phyloP scores from a whole-genome alignment of 257 asterid species.

The Mentha longifolia region DNA sequence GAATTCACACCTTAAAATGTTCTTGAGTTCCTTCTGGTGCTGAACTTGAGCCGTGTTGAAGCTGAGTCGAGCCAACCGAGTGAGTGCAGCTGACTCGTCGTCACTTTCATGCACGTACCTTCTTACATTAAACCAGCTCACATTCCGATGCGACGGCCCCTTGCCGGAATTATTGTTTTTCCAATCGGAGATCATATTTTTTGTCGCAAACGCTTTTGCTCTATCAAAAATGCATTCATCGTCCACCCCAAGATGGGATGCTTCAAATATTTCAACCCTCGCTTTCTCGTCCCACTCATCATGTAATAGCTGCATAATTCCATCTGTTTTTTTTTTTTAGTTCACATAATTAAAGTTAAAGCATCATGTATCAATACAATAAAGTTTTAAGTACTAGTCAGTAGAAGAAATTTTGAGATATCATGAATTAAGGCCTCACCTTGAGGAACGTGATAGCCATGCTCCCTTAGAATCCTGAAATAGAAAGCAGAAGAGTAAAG shows the following conservation, averaged over 20 bases:
- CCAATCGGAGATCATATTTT: background rate
- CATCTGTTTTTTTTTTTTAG: slow-evolving; percentile 42
- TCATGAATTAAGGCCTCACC: too few relatives aligned
- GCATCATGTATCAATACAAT: too few relatives aligned
- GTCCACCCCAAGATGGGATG: slow-evolving; percentile 49
- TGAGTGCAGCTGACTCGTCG: slow-evolving; percentile 26
- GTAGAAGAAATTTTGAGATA: too few relatives aligned
- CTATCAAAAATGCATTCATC: slow-evolving; percentile 39
- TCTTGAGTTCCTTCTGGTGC: slow-evolving; percentile 62
- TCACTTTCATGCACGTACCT: slow-evolving; percentile 28
- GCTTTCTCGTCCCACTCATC: slow-evolving; percentile 29
- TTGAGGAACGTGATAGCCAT: slow-evolving; percentile 55
- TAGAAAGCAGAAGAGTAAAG: slow-evolving; percentile 43
- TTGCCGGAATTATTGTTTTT: background rate
- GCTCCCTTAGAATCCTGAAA: slow-evolving; percentile 58
- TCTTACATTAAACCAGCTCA: slow-evolving; percentile 56
- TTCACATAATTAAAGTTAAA: too few relatives aligned
- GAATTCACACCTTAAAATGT: slow-evolving; percentile 58
- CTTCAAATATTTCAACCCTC: slow-evolving; percentile 51
- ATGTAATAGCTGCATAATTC: slow-evolving; percentile 35
- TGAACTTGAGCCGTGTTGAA: slow-evolving; percentile 58
- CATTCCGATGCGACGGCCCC: slow-evolving; percentile 50
- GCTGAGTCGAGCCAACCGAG: slow-evolving; percentile 55
- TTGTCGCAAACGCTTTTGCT: slow-evolving; percentile 13
- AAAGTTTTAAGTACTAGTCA: too few relatives aligned